Percentiles rank a stretch among this genome's conserved stretches.
phyloP scores from a whole-genome alignment of 2,329 filamentous ascomycete species.

The Seiridium cupressi region DNA sequence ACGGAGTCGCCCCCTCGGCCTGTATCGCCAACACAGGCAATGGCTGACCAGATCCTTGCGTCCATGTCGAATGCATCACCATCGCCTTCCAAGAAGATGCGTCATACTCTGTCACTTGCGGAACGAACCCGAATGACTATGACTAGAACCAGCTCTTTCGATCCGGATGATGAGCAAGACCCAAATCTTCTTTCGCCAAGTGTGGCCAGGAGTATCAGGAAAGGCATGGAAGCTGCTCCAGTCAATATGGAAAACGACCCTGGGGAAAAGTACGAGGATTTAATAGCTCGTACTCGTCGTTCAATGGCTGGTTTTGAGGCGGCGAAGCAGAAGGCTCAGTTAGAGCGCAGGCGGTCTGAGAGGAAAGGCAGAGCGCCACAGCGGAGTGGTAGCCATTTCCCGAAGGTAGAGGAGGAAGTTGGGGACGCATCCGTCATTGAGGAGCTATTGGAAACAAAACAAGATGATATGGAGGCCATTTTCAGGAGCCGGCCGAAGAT shows the following conservation, averaged over 20 bases:
- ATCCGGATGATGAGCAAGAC: slow-evolving; percentile 30
- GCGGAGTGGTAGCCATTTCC: slow-evolving; percentile 45
- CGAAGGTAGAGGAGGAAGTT: slow-evolving; percentile 35
- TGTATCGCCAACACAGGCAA: slow-evolving; percentile 44
- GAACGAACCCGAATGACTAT: slow-evolving; percentile 84
- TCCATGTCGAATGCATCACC: slow-evolving; percentile 55
- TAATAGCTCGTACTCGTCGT: slow-evolving; percentile 55
- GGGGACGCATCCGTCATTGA: slow-evolving; percentile 54
- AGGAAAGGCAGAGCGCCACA: slow-evolving; percentile 40
- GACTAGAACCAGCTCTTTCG: slow-evolving; percentile 45
- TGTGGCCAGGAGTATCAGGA: slow-evolving; percentile 11
- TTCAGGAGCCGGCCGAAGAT: slow-evolving; percentile 84
- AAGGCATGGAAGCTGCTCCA: slow-evolving; percentile 14
- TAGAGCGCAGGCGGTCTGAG: slow-evolving; percentile 53
- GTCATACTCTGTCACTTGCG: slow-evolving; percentile 62
- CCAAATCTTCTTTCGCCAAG: slow-evolving; percentile 7
- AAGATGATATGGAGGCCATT: slow-evolving; percentile 77
- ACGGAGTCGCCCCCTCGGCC: slow-evolving; percentile 16
- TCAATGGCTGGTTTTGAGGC: slow-evolving; percentile 64
- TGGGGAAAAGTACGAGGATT: slow-evolving; percentile 42
- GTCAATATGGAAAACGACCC: slow-evolving; percentile 17
- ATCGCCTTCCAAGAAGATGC: slow-evolving; percentile 53
- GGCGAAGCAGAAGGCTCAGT: slow-evolving; percentile 57
- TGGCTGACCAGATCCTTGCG: slow-evolving; percentile 55
- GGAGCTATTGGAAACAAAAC: slow-evolving; percentile 60